Base-by-base conservation (phyloP, 805 yeast species). In the Starmerella potacharoeniae region DNA sequence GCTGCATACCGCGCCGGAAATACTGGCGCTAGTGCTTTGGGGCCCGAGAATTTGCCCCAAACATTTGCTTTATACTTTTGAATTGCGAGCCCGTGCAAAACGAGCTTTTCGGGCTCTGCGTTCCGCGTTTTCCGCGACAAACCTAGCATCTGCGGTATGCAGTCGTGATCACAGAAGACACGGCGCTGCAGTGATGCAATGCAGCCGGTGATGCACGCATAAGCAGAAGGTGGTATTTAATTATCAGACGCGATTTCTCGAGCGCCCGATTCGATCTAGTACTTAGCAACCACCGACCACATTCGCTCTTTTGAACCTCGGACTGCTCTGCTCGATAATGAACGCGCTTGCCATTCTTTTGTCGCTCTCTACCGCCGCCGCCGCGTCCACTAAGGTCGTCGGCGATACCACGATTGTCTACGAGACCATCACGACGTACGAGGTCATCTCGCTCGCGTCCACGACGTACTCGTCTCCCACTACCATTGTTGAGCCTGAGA, bases 331-430 rank as follows among this genome's bases (percentile, higher is more conserved):
- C 17, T 37, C 13, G 8, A 7, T 7, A 37, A 37, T 37, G 41
- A 37, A 37, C 41, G 13, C 41, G 8, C 41, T 9, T 3, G 36
- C 37, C 11, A 7, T 44, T 4, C 48, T 48, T 11, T 30, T 61
- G 22, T 6, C 76, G 68, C 49, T 72, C 72, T 59, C 82, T 86
- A 56, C 83, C 70, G 40, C 80, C 62, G 55, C 77, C 74, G 55
- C 75, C 76, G 40, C 84, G 77, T n/a, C 31, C 22, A 42, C 37
- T 2, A 14, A 6, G 9, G 48, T 50, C 49, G 31, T 14, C 2
- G 53, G 48, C n/a, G 53, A 50, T 41, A 17, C 42, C 10, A 50
- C 53, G 10, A 41, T 42, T 14, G 53, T 50, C 7, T 30, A n/a
- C 40, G 53, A 50, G 48, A 50, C 53, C 7, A 40, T 30, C 13